A percentile compares a stretch with the other conserved stretches of the same genome.
Evolutionary conservation across 2,329 filamentous ascomycete genomes (phyloP).

Genomic region (Trichoderma gracile): DNA sequence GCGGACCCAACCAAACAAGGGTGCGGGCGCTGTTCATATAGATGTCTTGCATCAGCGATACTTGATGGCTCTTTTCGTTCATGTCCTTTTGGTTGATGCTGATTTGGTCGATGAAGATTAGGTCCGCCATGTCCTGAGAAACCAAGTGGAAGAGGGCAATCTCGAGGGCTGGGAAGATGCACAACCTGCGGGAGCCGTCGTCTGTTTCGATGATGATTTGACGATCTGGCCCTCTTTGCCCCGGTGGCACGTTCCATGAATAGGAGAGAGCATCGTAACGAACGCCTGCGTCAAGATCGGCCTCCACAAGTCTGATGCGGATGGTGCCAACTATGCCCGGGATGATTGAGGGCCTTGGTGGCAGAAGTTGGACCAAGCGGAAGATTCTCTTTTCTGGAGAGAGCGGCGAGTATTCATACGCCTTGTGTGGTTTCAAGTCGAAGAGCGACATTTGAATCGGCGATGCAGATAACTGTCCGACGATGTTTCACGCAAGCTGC

Average conservation of each 20-base stretch:
- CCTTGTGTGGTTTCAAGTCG: not conserved
- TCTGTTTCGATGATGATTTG: conserved; percentile 33
- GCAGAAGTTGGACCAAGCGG: conserved; percentile 33
- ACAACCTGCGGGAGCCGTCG: conserved; percentile 26
- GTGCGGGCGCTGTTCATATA: conserved; percentile 32
- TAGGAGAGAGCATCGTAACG: conserved; percentile 39
- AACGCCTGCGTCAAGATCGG: conserved; percentile 26
- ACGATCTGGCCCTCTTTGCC: conserved; percentile 28
- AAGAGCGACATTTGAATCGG: conserved; percentile 14
- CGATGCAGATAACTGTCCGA: not conserved
- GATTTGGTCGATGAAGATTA: conserved; percentile 38
- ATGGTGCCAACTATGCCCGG: conserved; percentile 31
- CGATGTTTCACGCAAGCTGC: not conserved
- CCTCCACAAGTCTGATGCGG: conserved; percentile 35
- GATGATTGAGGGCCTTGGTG: conserved; percentile 27
- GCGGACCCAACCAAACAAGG: conserved; percentile 36
- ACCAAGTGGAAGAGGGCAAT: conserved; percentile 32
- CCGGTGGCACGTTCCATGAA: conserved; percentile 32
- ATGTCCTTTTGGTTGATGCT: conserved; percentile 37
- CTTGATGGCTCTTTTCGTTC: conserved; percentile 34
- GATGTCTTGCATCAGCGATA: conserved; percentile 36
- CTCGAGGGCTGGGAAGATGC: conserved; percentile 37
- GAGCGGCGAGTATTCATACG: conserved; percentile 26
- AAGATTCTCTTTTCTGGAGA: conserved; percentile 27
- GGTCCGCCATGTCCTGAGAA: conserved; percentile 7